Base-by-base conservation (phyloP, 805 yeast genomes). In the Candida suzukii region DNA sequence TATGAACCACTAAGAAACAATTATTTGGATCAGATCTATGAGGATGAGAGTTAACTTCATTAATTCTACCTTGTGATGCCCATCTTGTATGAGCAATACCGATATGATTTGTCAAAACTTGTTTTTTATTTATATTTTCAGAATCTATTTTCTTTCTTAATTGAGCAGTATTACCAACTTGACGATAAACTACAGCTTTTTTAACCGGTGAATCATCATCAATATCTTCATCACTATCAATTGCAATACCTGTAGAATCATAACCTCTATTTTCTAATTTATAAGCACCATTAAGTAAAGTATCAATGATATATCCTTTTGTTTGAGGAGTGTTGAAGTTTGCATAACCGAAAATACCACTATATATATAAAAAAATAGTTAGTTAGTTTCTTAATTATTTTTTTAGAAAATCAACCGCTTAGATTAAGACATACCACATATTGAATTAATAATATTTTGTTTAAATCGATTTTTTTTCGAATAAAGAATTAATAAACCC, bases 71-170 rank as follows among this genome's bases (percentile, higher is more conserved):
- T 64, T 93, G 99, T 29, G 99, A 93, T 39, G 99, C 99, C 99
- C 99, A 93, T 72, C 99, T 85, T 14, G 99, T 93, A 67, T 93
- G 99, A 20, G 99, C 98, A 62, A 93, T 93, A 60, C 96, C 99
- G 45, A 81, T 88, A 60, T 93, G 99, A 61, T 83, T 78, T 53
- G 77, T 81, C 58, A 87, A 88, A 18, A 77, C 71, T 46, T 76
- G 78, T 24, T 72, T 64, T 52, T 82, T 72, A 54, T 83, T 76
- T 43, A 80, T 73, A 36, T 75, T 61, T 18, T 53, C 58, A 5
- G 53, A 41, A 25, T 66, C 69, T 50, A 86, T 78, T 64, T 81
- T 80, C 47, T 78, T 72, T 60, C 74, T 82, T 60, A 93, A 79
- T 44, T 79, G 82, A 50, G 76, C 76, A 52, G 93, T 99, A 66